phyloP scores from a whole-genome alignment of 805 yeast species.

The Teunomyces cretensis region DNA sequence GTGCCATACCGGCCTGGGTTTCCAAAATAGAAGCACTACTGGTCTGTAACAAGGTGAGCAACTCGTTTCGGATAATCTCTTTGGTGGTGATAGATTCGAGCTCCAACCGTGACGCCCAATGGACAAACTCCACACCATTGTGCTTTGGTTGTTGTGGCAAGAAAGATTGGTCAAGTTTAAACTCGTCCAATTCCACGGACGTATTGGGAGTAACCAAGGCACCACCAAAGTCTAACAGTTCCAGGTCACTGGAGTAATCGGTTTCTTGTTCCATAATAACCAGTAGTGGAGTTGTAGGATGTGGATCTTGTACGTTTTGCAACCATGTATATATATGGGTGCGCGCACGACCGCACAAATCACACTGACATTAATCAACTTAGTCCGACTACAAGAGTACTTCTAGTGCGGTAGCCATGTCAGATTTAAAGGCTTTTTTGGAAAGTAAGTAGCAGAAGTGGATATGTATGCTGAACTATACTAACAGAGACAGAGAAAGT shows the following conservation, averaged over 20 bases:
- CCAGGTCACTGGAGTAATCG: slow-evolving; percentile 23
- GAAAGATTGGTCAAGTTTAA: background rate
- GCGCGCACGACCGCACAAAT: background rate
- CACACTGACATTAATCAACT: background rate
- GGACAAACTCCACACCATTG: slow-evolving; percentile 11
- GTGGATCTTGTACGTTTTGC: background rate
- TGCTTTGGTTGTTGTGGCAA: background rate
- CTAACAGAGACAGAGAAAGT: slow-evolving; percentile 43
- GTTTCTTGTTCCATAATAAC: slow-evolving; percentile 12
- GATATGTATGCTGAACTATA: background rate
- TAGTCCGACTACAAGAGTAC: background rate
- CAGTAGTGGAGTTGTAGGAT: background rate
- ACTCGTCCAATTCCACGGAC: background rate
- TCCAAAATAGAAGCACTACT: background rate
- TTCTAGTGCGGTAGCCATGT: slow-evolving; percentile 7
- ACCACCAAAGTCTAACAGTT: background rate
- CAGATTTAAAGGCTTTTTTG: slow-evolving; percentile 12
- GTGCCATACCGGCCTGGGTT: background rate
- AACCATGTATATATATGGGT: background rate
- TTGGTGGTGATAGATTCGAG: slow-evolving; percentile 28
- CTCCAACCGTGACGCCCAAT: slow-evolving; percentile 33
- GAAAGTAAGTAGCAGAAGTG: slow-evolving; percentile 11
- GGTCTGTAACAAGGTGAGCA: background rate
- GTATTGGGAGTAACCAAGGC: background rate
- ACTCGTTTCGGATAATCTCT: slow-evolving; percentile 7